phyloP scores from a whole-genome alignment of 1,284 basidiomycete species.

The Caloboletus inedulis region DNA sequence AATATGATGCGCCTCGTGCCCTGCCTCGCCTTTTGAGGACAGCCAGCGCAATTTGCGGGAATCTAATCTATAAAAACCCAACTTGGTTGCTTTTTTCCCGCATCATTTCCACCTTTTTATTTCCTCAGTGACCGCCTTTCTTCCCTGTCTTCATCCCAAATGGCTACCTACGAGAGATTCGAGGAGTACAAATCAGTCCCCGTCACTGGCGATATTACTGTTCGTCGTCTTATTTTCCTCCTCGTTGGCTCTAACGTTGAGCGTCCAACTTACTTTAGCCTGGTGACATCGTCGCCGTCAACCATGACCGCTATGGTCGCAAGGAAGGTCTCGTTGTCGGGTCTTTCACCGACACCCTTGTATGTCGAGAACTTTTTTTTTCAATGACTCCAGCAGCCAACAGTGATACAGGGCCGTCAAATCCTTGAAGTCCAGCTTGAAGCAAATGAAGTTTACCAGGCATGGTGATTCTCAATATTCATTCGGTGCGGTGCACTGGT shows the following conservation, averaged over 20 bases:
- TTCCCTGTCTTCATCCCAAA: constrained; percentile 13
- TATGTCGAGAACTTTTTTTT: constrained; percentile 38
- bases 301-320: constrained; percentile 56
- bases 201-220: constrained; percentile 33
- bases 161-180: constrained; percentile 35
- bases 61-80: constrained; percentile 50
- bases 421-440: constrained; percentile 78
- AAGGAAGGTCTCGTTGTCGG: constrained; percentile 76
- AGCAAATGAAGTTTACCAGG: constrained; percentile 59
- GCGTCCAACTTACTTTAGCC: constrained; percentile 40
- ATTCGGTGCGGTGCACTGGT: not conserved
- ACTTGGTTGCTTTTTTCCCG: constrained; percentile 18
- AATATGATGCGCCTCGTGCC: constrained; percentile 42
- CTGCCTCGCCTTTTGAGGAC: constrained; percentile 38
- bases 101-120: constrained; percentile 23
- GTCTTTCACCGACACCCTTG: constrained; percentile 63
- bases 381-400: not conserved
- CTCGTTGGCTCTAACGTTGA: not conserved
- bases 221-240: constrained; percentile 21
- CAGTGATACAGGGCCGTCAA: constrained; percentile 62
- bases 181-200: constrained; percentile 29
- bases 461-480: constrained; percentile 47
- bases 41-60: constrained; percentile 16
- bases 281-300: constrained; percentile 75
- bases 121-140: constrained; percentile 12